Percentiles rank a stretch among this genome's conserved stretches.
These are phyloP conservation scores for Colletotrichum sp. DNA, from an alignment of 2,329 filamentous ascomycete genomes.

Conservation along the genomic window DNA sequence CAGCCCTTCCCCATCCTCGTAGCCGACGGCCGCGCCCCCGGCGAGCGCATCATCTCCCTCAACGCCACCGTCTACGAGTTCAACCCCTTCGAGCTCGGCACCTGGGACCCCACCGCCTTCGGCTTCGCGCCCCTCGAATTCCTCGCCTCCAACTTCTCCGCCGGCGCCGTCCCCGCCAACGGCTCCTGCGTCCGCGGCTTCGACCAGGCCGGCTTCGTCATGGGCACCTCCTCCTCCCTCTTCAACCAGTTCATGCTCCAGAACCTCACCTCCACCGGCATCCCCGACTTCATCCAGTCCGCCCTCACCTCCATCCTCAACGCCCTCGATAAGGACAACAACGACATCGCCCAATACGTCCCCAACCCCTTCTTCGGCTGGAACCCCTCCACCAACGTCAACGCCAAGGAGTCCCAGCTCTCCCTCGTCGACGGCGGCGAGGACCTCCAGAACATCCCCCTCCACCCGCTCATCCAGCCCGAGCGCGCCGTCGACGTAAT, in stretches of 20 bases:
- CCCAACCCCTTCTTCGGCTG: conserved; percentile 63
- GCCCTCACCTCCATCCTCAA: conserved; percentile 55
- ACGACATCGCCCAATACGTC: conserved; percentile 77
- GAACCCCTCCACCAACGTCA: conserved; percentile 46
- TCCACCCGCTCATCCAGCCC: conserved; percentile 65
- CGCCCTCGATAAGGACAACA: conserved; percentile 60
- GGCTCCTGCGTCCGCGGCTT: conserved; percentile 64
- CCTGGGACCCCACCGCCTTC: conserved; percentile 62
- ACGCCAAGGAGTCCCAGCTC: conserved; percentile 54
- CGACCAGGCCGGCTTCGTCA: conserved; percentile 80
- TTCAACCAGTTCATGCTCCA: conserved; percentile 83
- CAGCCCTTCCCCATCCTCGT: conserved; percentile 56
- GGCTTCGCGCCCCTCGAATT: conserved; percentile 67
- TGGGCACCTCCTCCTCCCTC: conserved; percentile 81
- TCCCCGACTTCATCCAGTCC: conserved; percentile 38
- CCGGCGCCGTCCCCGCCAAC: conserved; percentile 50
- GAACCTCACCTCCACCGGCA: conserved; percentile 35
- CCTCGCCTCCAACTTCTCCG: conserved; percentile 62
- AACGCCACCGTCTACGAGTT: conserved; percentile 71
- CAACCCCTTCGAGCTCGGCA: conserved; percentile 69
- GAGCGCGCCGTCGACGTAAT: conserved; percentile 67
- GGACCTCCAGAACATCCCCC: conserved; percentile 80
- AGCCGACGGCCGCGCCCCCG: conserved; percentile 51
- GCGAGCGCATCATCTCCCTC: conserved; percentile 45
- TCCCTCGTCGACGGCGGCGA: conserved; percentile 83